Evolutionary conservation across 1,139 yeast species (phyloP), one percentile per base, ranked within the genome.

Genomic region (Zygosaccharomyces sapae): DNA sequence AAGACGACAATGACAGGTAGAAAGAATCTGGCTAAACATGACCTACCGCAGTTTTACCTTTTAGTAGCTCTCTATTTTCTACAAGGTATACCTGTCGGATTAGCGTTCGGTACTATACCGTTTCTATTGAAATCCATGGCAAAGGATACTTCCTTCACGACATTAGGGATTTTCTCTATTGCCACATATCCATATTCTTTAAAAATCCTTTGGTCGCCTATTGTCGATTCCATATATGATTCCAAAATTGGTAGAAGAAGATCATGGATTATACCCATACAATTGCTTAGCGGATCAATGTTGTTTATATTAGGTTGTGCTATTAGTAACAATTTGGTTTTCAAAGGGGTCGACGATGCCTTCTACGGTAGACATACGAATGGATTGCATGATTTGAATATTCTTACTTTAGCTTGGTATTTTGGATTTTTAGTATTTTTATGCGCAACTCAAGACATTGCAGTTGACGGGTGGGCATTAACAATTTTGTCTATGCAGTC

Each of bases 391-490:
- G 47, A 55, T 16, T 45, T 58, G 13, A 54, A 58, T 41, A 52
- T 65, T 13, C 33, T 49, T 10, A 45, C 58, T 2, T 47, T 66
- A 20, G 70, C 77, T 0, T 60, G 65, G 47, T 75, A 80, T 49
- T 92, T 92, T 68, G 86, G 90, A 58, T 55, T 80, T 18, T 70
- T 94, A 50, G 92, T 92, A 38, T 79, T 92, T 50, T 73, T 92
- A 50, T 90, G 97, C 70, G 97, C 98, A 2, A 92, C 99, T 0
- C 98, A 92, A 66, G 99, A 92, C 65, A 92, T 92, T 47, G 97
- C 98, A 1, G 98, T 92, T 12, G 99, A 92, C 68, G 98, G 98
- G 5, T 92, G 98, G 98, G 97, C 97, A 0, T 71, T 92, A 61
- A 92, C 97, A 1, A 80, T 92, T 44, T 72, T 92, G 46, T 81